Evolutionary conservation across 306 rosid species (phyloP).

Genomic region (Acacia melanoxylon): DNA sequence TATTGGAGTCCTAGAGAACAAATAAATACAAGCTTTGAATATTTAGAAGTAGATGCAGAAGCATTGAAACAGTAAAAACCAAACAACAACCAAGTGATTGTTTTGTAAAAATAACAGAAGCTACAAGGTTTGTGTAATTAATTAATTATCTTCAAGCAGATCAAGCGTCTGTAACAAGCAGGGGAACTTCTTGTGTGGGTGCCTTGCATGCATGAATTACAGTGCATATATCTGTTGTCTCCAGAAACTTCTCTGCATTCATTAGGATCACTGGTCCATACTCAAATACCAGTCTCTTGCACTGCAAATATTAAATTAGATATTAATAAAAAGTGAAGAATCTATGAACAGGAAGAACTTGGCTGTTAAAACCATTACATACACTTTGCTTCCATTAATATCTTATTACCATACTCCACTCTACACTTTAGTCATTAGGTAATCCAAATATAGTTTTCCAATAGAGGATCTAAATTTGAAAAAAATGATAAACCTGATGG

Average conservation of each 20-base stretch:
- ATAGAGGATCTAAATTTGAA: too few species aligned
- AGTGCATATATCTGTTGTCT: constrained; percentile 66
- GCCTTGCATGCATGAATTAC: constrained; percentile 67
- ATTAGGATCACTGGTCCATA: constrained; percentile 65
- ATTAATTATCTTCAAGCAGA: background rate
- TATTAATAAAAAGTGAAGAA: background rate
- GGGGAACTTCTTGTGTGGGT: background rate
- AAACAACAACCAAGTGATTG: background rate
- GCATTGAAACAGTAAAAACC: background rate
- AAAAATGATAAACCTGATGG: background rate
- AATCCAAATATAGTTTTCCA: too few species aligned
- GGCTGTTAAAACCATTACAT: background rate
- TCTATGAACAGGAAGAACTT: background rate
- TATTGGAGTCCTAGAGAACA: background rate
- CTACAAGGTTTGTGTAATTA: background rate
- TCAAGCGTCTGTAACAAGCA: constrained; percentile 39
- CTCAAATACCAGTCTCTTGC: constrained; percentile 76
- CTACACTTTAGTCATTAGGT: background rate
- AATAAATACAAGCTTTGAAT: background rate
- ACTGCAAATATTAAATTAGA: constrained; percentile 50
- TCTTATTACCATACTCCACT: background rate
- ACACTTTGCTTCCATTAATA: background rate
- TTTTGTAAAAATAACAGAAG: background rate
- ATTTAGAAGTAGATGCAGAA: background rate
- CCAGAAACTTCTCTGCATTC: constrained; percentile 78